These are phyloP conservation scores for Ampelocalamus luodianensis DNA, from an alignment of 176 grass and related monocot species.

Conservation along the genomic window DNA sequence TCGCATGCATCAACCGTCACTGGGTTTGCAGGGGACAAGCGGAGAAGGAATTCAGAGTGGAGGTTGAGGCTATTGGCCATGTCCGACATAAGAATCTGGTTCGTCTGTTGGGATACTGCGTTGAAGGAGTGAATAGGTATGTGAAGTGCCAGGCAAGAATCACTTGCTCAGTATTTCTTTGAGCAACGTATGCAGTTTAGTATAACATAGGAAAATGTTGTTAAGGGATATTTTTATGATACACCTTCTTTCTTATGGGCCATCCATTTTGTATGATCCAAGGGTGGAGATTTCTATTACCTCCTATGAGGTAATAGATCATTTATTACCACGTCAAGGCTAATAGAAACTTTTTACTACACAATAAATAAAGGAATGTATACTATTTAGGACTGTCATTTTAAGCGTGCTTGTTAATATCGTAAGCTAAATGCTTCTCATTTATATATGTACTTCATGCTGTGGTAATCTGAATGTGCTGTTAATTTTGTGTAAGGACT, in stretches of 20 bases:
- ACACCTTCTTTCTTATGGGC: too few relatives aligned
- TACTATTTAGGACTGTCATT: too few relatives aligned
- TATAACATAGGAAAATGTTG: not conserved
- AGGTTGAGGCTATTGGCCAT: conserved; percentile 99
- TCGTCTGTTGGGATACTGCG: conserved; percentile 92
- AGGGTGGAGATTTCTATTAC: too few relatives aligned
- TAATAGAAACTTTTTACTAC: too few relatives aligned
- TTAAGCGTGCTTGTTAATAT: too few relatives aligned
- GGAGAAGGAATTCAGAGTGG: conserved; percentile 98
- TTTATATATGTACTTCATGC: conserved; percentile 1
- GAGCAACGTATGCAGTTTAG: not conserved
- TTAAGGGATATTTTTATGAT: not conserved
- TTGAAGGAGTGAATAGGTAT: conserved; percentile 97
- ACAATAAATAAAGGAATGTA: too few relatives aligned
- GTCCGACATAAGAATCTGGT: conserved; percentile 96
- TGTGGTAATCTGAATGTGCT: not conserved
- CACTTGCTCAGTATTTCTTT: conserved; percentile 23
- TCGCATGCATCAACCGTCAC: not conserved
- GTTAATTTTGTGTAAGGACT: conserved; percentile 9
- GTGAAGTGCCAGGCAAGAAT: conserved; percentile 1
- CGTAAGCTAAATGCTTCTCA: not conserved
- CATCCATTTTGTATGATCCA: too few relatives aligned
- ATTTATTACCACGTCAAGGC: too few relatives aligned
- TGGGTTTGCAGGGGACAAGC: conserved; percentile 82
- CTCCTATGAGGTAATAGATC: too few relatives aligned